A percentile compares a stretch with the other conserved stretches of the same genome.
Conservation (phyloP, 1,139 yeast species). For the Pneumocystis carinii region DNA sequence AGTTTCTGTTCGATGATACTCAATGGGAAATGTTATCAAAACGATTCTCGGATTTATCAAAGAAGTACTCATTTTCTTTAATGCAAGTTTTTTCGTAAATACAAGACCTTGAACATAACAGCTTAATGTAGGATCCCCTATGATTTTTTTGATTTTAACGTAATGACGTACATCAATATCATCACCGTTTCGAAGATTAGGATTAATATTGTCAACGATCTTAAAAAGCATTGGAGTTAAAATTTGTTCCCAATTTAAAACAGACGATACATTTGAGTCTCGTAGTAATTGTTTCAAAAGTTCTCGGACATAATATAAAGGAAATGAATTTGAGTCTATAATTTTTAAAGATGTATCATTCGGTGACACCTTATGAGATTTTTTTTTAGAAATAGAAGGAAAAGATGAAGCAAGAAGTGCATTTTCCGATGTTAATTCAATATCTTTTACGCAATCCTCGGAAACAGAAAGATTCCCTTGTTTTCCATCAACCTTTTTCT, state of each 20-base stretch:
- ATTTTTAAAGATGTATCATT: constrained; percentile 1
- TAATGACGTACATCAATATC: constrained; percentile 76
- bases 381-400: background rate
- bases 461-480: background rate
- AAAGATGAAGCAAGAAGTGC: background rate
- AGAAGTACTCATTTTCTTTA: constrained; percentile 56
- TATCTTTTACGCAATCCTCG: background rate
- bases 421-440: background rate
- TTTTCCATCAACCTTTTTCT: background rate
- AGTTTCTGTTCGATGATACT: constrained; percentile 55
- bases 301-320: constrained; percentile 30
- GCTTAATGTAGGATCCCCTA: constrained; percentile 54
- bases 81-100: constrained; percentile 74
- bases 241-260: constrained; percentile 41
- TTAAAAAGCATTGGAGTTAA: constrained; percentile 34
- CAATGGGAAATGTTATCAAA: constrained; percentile 76
- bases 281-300: constrained; percentile 48
- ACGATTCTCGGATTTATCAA: constrained; percentile 61
- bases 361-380: constrained; percentile 6
- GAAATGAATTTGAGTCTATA: constrained; percentile 27
- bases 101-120: constrained; percentile 60
- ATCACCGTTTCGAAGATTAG: constrained; percentile 48
- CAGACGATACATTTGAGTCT: constrained; percentile 29
- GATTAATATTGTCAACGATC: constrained; percentile 35
- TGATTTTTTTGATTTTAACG: constrained; percentile 67